Evolutionary conservation across 129 eudicot species (phyloP), one percentile per base, ranked within the genome.

Genomic region (Erigeron canadensis): DNA sequence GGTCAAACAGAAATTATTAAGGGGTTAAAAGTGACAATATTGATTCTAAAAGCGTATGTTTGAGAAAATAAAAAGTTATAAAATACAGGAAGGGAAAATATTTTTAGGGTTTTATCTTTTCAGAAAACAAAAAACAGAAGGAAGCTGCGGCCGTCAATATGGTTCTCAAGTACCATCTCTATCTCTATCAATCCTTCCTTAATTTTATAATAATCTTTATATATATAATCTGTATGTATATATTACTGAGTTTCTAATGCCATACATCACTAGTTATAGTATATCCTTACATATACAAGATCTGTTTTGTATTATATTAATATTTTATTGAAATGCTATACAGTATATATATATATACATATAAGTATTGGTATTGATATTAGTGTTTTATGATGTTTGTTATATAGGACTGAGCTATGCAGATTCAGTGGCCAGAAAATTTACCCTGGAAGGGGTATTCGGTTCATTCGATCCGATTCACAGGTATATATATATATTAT

Each of bases 111-210:
- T 74, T 74, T 54, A 4, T 42, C 59, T 42, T 53, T 64, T 54
- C 15, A 12, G 65, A 71, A 21, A 16, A 50, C 16, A 48, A 40
- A 23, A 28, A 28, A 28, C 1, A 71, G 56, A 34, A 34, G 53
- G 53, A 39, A 64, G 65, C 79, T 8, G 79, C 79, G 46, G 77
- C 77, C 77, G 79, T 48, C 79, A 59, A 43, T 59, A 74, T 74
- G 79, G 79, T 74, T 53, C 79, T 74, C 56, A 74, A 74, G 79
- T 74, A 74, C 40, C 56, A 28, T 28, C 34, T 28, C 34, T 28
- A 53, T 74, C 65, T 74, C 65, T 48, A 6, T 61, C 77, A 72
- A 44, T 61, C 70, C 9, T 3, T 73, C 51, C 1, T 48, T 62
- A 43, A n/a, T 16, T 63, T 63, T 71, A 41, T 56, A 10, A 4